These are phyloP conservation scores for Raffaelea arxii DNA, from an alignment of 2,329 filamentous ascomycete genomes.

Conservation along the genomic window DNA sequence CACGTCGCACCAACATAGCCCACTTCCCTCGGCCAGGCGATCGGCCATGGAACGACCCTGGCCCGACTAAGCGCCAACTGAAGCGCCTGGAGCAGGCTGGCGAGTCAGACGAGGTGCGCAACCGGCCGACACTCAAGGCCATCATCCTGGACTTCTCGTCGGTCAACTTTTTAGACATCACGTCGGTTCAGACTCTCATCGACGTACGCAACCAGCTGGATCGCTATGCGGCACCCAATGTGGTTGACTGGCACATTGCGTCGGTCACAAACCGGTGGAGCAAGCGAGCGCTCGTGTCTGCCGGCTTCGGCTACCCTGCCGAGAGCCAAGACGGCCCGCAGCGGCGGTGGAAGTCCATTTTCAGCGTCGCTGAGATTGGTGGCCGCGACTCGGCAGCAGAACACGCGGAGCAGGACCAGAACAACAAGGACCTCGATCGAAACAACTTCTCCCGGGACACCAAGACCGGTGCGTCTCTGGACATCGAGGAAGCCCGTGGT, in stretches of 20 bases:
- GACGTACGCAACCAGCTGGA: constrained; percentile 46
- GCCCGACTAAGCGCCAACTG: constrained; percentile 44
- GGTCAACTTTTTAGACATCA: constrained; percentile 48
- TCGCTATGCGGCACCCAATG: constrained; percentile 36
- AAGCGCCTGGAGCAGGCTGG: constrained; percentile 17
- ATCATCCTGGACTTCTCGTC: constrained; percentile 48
- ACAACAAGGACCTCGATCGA: constrained; percentile 33
- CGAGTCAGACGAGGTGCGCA: constrained; percentile 8
- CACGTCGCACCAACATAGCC: constrained; percentile 65
- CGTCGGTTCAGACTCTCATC: constrained; percentile 45
- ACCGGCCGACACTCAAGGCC: constrained; percentile 29
- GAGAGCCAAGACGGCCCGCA: constrained; percentile 39
- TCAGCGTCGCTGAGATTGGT: constrained; percentile 78
- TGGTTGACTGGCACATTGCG: constrained; percentile 45
- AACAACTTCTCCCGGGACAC: too few relatives aligned
- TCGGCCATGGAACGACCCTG: constrained; percentile 91
- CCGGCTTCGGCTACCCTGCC: constrained; percentile 54
- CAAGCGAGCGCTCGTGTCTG: constrained; percentile 42
- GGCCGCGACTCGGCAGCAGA: constrained; percentile 61
- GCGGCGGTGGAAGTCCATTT: constrained; percentile 85
- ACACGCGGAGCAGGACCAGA: constrained; percentile 53
- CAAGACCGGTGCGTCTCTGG: constrained; percentile 10
- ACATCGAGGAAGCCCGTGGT: constrained; percentile 16
- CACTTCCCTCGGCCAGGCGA: constrained; percentile 60
- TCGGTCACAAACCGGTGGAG: constrained; percentile 47